phyloP scores from a whole-genome alignment of 352 stramenopile species.

The Lagenidium giganteum region DNA sequence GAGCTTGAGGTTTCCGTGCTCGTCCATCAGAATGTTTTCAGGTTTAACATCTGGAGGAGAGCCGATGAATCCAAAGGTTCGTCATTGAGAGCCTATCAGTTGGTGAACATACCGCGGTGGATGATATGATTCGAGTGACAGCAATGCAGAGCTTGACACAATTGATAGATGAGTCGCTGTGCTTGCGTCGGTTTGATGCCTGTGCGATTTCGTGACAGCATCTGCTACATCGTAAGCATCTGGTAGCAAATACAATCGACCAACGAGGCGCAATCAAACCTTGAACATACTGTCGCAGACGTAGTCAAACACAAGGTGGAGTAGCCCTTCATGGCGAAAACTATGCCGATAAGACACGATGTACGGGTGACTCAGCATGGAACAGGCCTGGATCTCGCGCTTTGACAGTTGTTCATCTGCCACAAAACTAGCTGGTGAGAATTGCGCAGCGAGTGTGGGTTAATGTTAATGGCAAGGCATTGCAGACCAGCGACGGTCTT shows the following conservation, averaged over 20 bases:
- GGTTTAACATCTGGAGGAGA: conserved; percentile 61
- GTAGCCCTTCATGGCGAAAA: conserved; percentile 68
- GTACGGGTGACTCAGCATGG: conserved; percentile 74
- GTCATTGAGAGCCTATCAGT: background rate
- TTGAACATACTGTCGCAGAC: conserved; percentile 67
- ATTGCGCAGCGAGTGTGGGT: too few species aligned
- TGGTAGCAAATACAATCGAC: background rate
- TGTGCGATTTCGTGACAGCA: conserved; percentile 50
- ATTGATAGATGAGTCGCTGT: conserved; percentile 52
- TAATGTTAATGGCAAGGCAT: background rate
- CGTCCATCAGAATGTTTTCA: conserved; percentile 79
- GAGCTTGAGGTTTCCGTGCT: conserved; percentile 61
- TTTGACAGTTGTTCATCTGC: conserved; percentile 74
- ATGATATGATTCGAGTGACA: conserved; percentile 79
- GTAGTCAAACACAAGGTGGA: conserved; percentile 80
- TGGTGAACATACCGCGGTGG: conserved; percentile 47
- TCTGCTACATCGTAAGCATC: conserved; percentile 25
- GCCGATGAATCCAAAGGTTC: background rate
- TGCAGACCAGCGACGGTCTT: conserved; percentile 47
- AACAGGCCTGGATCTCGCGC: conserved; percentile 77
- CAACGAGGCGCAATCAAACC: conserved; percentile 20
- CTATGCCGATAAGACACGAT: conserved; percentile 82
- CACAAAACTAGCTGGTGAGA: background rate
- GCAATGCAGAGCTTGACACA: conserved; percentile 71
- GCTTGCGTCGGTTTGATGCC: conserved; percentile 51